A percentile compares a stretch with the other conserved stretches of the same genome.
phyloP scores from a whole-genome alignment of 2,329 filamentous ascomycete species.

The Alternaria triticimaculans region DNA sequence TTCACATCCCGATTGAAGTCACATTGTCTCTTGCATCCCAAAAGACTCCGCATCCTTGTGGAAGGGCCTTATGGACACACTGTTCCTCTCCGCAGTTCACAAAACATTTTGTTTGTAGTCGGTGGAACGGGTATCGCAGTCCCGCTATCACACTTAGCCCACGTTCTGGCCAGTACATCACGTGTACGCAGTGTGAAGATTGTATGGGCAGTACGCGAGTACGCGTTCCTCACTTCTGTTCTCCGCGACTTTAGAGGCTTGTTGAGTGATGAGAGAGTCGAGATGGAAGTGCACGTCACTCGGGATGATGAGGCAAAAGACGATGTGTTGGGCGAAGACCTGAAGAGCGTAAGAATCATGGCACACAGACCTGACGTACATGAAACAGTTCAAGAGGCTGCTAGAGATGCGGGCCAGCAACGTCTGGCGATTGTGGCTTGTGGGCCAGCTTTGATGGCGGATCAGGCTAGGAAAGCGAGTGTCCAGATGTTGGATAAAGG shows the following conservation, averaged over 20 bases:
- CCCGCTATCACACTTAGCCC: slow-evolving; percentile 38
- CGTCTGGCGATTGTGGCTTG: slow-evolving; percentile 53
- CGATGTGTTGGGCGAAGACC: slow-evolving; percentile 20
- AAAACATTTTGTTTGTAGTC: slow-evolving; percentile 45
- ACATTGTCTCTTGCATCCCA: slow-evolving; percentile 25
- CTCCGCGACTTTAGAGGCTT: slow-evolving; percentile 29
- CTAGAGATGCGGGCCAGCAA: slow-evolving; percentile 35
- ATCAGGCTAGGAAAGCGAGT: slow-evolving; percentile 52
- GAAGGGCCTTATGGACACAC: slow-evolving; percentile 60
- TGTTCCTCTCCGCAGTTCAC: slow-evolving; percentile 52
- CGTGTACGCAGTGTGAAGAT: slow-evolving; percentile 31
- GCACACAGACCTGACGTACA: slow-evolving; percentile 50
- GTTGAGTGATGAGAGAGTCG: slow-evolving; percentile 33
- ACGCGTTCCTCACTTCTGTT: slow-evolving; percentile 34
- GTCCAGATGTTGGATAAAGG: slow-evolving; percentile 41
- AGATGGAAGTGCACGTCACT: slow-evolving; percentile 37
- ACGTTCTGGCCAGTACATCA: slow-evolving; percentile 23
- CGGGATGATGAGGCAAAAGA: slow-evolving; percentile 32
- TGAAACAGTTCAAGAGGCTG: slow-evolving; percentile 42
- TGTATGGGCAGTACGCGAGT: slow-evolving; percentile 44
- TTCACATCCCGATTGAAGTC: slow-evolving; percentile 56
- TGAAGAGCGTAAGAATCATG: slow-evolving; percentile 36
- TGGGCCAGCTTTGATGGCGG: slow-evolving; percentile 55
- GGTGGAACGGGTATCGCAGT: slow-evolving; percentile 48
- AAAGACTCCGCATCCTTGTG: slow-evolving; percentile 51